Evolutionary conservation across 129 eudicot species (phyloP), one percentile per base, ranked within the genome.

Genomic region (Centaurea solstitialis): DNA sequence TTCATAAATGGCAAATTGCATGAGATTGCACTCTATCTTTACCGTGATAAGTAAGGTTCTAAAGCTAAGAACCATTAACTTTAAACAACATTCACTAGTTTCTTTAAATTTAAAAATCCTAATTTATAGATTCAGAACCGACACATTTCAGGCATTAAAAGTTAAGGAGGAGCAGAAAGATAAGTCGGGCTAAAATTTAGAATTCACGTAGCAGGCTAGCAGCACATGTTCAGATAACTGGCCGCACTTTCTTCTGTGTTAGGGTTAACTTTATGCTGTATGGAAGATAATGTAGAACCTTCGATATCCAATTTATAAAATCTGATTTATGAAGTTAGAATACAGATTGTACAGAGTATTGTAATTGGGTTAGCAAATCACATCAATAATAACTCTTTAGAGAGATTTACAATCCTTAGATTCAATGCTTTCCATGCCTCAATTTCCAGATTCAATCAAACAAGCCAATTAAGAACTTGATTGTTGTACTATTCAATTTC

Each of bases 341-440:
- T 11, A 72, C 4, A 21, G 45, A 72, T 20, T 61, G 70, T 33
- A 57, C 45, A 61, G 9, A 35, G 59, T 5, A 21, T 15, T 3
- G 41, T 59, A 75, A 59, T 3, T n/a, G 11, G 65, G 22, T 76
- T 9, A 43, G 23, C 22, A 62, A 47, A 7, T 21, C 43, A 18
- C 22, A 62, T 67, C 6, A 26, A 43, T 10, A 43, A 45, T 45
- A 68, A 18, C 26, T 41, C 13, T 78, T 67, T 6, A 43, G 30
- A 40, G 47, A 78, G 68, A 69, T 59, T 57, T 53, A 53, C n/a
- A 39, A 79, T 57, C 23, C 59, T 69, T 50, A 12, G 11, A 70
- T 79, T 38, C 72, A 53, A 22, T 15, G 39, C 45, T 53, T 72
- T 79, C 62, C 72, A 53, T 50, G 61, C 22, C 57, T 26, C 61